A percentile compares a stretch with the other conserved stretches of the same genome.
phyloP scores from a whole-genome alignment of 352 stramenopile species.

The Globisporangium perplexum region DNA sequence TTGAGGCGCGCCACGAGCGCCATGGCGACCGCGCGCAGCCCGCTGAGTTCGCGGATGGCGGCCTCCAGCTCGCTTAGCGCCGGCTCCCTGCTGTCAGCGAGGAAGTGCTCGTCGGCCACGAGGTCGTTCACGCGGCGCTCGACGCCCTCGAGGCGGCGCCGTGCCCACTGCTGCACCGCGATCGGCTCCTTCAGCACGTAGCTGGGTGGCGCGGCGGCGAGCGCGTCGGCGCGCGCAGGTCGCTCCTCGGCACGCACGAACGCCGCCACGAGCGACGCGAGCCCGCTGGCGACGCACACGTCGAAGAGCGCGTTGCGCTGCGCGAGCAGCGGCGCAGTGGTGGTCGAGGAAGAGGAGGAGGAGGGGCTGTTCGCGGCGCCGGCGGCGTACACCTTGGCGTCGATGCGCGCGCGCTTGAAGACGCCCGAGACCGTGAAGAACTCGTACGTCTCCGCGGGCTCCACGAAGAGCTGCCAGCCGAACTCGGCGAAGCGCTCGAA shows the following conservation, averaged over 20 bases:
- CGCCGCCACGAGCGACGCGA: conserved; percentile 65
- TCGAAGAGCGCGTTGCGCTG: conserved; percentile 78
- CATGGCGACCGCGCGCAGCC: conserved; percentile 59
- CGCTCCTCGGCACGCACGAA: conserved; percentile 51
- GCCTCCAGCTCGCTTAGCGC: conserved; percentile 34
- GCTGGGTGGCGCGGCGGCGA: conserved; percentile 22
- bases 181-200: conserved; percentile 81
- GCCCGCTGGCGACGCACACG: conserved; percentile 59
- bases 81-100: conserved; percentile 17
- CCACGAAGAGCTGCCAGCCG: conserved; percentile 65
- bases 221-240: background rate
- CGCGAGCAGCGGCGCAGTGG: conserved; percentile 26
- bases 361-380: no score
- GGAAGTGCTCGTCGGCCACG: conserved; percentile 42
- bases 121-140: conserved; percentile 53
- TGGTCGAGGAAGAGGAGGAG: background rate
- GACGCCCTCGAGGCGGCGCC: conserved; percentile 42
- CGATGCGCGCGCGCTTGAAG: conserved; percentile 58
- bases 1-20: conserved; percentile 61
- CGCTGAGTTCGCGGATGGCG: conserved; percentile 56
- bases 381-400: conserved; percentile 33
- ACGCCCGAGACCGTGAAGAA: conserved; percentile 78
- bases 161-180: conserved; percentile 73
- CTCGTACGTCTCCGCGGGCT: conserved; percentile 81
- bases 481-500: conserved; percentile 57